phyloP scores from a whole-genome alignment of 495 filamentous ascomycete genomes.

The Daldinia childiae region DNA sequence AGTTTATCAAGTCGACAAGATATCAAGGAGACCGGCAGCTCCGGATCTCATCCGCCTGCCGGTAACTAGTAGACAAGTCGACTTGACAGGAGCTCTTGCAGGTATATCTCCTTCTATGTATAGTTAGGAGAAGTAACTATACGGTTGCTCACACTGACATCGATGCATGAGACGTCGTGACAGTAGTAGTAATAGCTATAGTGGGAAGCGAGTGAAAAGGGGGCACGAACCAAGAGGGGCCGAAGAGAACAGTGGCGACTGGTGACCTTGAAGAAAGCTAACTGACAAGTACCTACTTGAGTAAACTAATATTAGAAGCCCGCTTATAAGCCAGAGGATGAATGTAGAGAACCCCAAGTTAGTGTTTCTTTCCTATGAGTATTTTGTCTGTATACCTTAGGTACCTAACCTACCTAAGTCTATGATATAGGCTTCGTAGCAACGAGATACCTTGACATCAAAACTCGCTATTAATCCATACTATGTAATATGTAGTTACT shows the following conservation, averaged over 20 bases:
- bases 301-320: not conserved
- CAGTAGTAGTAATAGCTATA: not conserved
- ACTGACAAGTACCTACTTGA: constrained; percentile 4
- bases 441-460: not conserved
- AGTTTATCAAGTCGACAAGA: not conserved
- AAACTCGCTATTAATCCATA: not conserved
- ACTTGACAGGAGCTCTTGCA: not conserved
- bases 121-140: constrained; percentile 6
- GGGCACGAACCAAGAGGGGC: constrained; percentile 14
- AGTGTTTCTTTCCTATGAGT: not conserved
- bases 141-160: not conserved
- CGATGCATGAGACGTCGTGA: not conserved
- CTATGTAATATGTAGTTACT: not conserved
- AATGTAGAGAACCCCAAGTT: not conserved
- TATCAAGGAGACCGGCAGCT: not conserved
- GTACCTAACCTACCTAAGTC: too few relatives aligned
- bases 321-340: not conserved
- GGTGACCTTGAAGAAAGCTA: not conserved
- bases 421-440: not conserved
- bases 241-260: not conserved
- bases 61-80: not conserved
- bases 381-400: not conserved
- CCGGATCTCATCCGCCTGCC: constrained; percentile 1
- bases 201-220: constrained; percentile 6
- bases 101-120: constrained; percentile 11